Conservation (phyloP, 208 protist genomes). For the Crithidia expoeki region DNA sequence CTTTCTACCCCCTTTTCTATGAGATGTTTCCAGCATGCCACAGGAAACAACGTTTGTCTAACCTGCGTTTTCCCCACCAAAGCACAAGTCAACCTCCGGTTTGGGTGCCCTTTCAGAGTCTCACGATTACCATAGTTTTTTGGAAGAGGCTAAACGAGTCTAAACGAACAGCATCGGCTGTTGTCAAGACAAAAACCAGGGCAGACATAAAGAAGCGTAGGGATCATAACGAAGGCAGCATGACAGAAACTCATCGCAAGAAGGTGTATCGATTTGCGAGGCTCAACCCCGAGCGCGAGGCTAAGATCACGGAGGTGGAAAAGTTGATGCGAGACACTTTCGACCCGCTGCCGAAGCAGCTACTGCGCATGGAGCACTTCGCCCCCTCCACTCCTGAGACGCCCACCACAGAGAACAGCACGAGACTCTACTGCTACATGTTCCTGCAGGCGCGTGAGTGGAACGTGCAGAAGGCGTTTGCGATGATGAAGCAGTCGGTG, state of each 20-base stretch:
- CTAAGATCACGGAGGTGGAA: conserved; percentile 37
- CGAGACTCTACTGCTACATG: conserved; percentile 47
- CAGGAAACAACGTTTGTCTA: too few species aligned
- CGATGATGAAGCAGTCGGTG: conserved; percentile 40
- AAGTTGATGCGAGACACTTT: conserved; percentile 34
- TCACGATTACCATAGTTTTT: too few species aligned
- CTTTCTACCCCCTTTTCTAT: too few species aligned
- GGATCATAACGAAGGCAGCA: too few species aligned
- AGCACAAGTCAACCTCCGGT: too few species aligned
- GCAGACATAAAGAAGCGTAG: too few species aligned
- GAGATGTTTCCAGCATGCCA: too few species aligned
- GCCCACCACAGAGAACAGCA: conserved; percentile 35
- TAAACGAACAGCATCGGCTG: too few species aligned
- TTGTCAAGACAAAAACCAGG: too few species aligned
- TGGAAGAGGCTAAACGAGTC: too few species aligned
- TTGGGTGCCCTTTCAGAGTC: too few species aligned
- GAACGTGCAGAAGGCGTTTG: conserved; percentile 56
- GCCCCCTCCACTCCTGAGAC: conserved; percentile 1
- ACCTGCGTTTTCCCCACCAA: too few species aligned
- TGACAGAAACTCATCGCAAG: conserved; percentile 5
- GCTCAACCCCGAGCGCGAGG: conserved; percentile 10
- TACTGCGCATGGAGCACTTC: conserved; percentile 18
- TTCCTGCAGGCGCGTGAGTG: conserved; percentile 53
- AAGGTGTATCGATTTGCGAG: conserved; percentile 14
- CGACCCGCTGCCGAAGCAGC: conserved; percentile 26